Percentiles rank a stretch among this genome's conserved stretches.
phyloP scores from a whole-genome alignment of 495 filamentous ascomycete species.

The Penicillium turbatum region DNA sequence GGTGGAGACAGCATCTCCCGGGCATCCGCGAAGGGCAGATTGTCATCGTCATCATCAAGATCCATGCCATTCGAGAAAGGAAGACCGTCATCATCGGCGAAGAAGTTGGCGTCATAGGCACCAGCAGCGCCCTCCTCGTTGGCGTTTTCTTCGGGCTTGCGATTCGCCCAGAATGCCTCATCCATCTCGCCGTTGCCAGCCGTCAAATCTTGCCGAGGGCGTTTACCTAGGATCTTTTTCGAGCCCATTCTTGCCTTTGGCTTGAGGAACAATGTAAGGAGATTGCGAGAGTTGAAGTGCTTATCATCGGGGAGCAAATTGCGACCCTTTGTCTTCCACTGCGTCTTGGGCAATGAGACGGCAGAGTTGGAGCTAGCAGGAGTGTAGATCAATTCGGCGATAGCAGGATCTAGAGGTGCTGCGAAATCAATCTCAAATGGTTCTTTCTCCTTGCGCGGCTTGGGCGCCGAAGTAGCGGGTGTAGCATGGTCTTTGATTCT shows the following conservation, averaged over 20 bases:
- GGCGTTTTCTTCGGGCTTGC: slow-evolving; percentile 53
- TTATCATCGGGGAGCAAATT: slow-evolving; percentile 97
- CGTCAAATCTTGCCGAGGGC: slow-evolving; percentile 46
- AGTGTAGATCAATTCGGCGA: slow-evolving; percentile 80
- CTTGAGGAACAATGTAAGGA: slow-evolving; percentile 89
- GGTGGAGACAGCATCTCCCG: slow-evolving; percentile 82
- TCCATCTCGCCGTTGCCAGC: slow-evolving; percentile 69
- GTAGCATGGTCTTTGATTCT: slow-evolving; percentile 83
- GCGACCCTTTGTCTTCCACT: slow-evolving; percentile 89
- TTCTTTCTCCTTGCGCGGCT: slow-evolving; percentile 84
- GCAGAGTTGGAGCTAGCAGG: slow-evolving; percentile 74
- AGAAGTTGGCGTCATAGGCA: slow-evolving; percentile 96
- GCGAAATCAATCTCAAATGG: slow-evolving; percentile 91
- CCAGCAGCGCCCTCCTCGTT: slow-evolving; percentile 54
- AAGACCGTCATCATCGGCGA: slow-evolving; percentile 91
- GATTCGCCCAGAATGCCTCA: slow-evolving; percentile 91
- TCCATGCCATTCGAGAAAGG: slow-evolving; percentile 63
- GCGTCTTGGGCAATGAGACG: slow-evolving; percentile 82
- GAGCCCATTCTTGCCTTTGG: slow-evolving; percentile 75
- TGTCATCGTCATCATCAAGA: slow-evolving; percentile 70
- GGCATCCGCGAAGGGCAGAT: slow-evolving; percentile 84
- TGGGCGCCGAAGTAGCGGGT: slow-evolving; percentile 49
- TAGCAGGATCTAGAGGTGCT: slow-evolving; percentile 60
- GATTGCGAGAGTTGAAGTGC: slow-evolving; percentile 90
- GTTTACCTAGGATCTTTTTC: slow-evolving; percentile 42